Evolutionary conservation across 352 stramenopile species (phyloP).

Genomic region (Aphanomyces euteiches): DNA sequence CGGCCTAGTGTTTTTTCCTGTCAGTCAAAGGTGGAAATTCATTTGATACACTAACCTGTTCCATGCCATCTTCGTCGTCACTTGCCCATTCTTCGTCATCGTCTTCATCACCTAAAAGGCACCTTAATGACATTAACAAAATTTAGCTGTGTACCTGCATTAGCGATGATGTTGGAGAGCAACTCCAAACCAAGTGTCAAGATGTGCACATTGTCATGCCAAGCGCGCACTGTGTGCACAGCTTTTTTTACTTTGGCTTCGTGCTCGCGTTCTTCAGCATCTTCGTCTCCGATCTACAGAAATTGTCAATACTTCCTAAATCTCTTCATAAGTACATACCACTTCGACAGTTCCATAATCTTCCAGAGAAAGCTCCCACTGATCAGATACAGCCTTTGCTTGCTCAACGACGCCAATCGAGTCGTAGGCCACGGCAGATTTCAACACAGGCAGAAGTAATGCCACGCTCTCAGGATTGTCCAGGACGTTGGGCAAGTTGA

Average conservation of each 20-base stretch:
- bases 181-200: constrained; percentile 75
- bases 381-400: constrained; percentile 62
- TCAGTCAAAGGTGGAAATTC: too few relatives aligned
- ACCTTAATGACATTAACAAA: background rate
- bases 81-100: constrained; percentile 83
- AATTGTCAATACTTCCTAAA: too few relatives aligned
- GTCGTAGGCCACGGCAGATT: constrained; percentile 74
- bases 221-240: constrained; percentile 62
- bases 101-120: constrained; percentile 36
- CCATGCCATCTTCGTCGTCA: constrained; percentile 86
- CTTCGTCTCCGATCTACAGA: constrained; percentile 33
- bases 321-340: constrained; percentile 11
- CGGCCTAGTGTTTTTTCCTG: background rate
- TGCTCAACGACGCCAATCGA: constrained; percentile 68
- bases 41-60: constrained; percentile 38
- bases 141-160: constrained; percentile 36
- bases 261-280: constrained; percentile 61
- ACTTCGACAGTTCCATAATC: constrained; percentile 58
- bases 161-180: constrained; percentile 57
- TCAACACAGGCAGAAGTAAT: constrained; percentile 61
- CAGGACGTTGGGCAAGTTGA: constrained; percentile 79
- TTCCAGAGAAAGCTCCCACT: constrained; percentile 53
- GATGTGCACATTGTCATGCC: constrained; percentile 77
- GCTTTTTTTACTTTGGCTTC: constrained; percentile 58
- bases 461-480: constrained; percentile 57